Evolutionary conservation across 2,329 filamentous ascomycete genomes (phyloP).

Genomic region (Juglanconis sp.): DNA sequence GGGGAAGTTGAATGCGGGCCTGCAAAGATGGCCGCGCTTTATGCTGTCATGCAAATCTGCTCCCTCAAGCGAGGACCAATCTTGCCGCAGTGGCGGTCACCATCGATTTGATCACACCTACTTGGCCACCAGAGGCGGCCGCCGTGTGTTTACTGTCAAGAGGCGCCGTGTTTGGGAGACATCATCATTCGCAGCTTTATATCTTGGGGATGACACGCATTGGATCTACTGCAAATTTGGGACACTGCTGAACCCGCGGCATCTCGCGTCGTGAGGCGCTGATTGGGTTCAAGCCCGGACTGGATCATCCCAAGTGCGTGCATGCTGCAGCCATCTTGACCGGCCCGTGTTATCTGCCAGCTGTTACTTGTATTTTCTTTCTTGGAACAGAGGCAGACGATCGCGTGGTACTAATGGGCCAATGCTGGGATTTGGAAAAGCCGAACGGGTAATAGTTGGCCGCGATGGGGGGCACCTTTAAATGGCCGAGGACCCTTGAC

Average conservation of each 20-base stretch:
- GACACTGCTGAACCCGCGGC: background rate
- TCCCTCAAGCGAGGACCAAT: background rate
- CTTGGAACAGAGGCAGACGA: background rate
- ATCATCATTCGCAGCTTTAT: too few relatives aligned
- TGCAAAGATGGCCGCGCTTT: background rate
- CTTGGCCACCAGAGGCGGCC: background rate
- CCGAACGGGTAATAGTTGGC: background rate
- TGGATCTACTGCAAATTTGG: too few relatives aligned
- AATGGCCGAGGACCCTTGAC: slow-evolving; percentile 3
- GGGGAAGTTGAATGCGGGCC: background rate
- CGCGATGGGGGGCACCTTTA: background rate
- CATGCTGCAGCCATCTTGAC: background rate
- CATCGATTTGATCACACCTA: too few relatives aligned
- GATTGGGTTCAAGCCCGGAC: slow-evolving; percentile 8
- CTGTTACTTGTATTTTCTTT: background rate
- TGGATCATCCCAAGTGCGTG: slow-evolving; percentile 2
- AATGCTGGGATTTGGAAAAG: slow-evolving; percentile 1
- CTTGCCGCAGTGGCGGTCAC: too few relatives aligned
- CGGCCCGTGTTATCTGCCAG: too few relatives aligned
- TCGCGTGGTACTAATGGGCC: background rate
- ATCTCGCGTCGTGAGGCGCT: slow-evolving; percentile 13
- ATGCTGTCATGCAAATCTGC: background rate
- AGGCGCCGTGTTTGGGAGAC: too few relatives aligned
- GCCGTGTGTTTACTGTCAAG: background rate
- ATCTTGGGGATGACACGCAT: background rate